Conservation (phyloP, 1,284 basidiomycete genomes). For the Melampsora larici-populina region DNA sequence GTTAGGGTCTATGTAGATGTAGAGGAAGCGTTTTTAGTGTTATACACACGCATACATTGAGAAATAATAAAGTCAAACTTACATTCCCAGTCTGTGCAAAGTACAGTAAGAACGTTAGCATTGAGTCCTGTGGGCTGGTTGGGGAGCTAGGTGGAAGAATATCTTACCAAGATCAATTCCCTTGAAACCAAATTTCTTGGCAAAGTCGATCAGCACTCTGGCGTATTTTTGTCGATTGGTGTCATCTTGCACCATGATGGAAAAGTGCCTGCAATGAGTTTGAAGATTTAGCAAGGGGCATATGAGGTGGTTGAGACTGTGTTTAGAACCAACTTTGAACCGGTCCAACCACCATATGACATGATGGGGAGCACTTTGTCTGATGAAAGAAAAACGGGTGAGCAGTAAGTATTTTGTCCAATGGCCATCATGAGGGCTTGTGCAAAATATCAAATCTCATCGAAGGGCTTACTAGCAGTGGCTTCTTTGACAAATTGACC, state of each 20-base stretch:
- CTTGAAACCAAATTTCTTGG: constrained; percentile 15
- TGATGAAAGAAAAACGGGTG: background rate
- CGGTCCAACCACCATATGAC: constrained; percentile 36
- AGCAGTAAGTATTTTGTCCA: background rate
- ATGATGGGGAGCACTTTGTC: constrained; percentile 26
- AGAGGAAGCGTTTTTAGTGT: background rate
- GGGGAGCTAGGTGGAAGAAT: too few species aligned
- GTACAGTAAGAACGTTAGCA: too few species aligned
- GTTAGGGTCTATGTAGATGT: constrained; percentile 8
- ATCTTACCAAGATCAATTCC: constrained; percentile 18
- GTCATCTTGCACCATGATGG: constrained; percentile 10
- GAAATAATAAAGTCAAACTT: background rate
- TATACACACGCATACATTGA: background rate
- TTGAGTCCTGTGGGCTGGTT: too few species aligned
- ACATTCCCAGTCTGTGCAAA: constrained; percentile 32
- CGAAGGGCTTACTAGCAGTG: background rate
- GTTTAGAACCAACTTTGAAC: constrained; percentile 9
- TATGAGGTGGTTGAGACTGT: background rate
- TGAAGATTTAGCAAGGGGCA: background rate
- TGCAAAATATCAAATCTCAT: background rate
- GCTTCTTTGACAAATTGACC: constrained; percentile 22
- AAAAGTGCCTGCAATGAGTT: constrained; percentile 14
- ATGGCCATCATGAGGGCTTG: too few species aligned
- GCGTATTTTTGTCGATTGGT: constrained; percentile 25
- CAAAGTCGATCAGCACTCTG: constrained; percentile 10